Evolutionary conservation across 169 alveolate genomes (phyloP).

Genomic region (Plasmodium vivax): DNA sequence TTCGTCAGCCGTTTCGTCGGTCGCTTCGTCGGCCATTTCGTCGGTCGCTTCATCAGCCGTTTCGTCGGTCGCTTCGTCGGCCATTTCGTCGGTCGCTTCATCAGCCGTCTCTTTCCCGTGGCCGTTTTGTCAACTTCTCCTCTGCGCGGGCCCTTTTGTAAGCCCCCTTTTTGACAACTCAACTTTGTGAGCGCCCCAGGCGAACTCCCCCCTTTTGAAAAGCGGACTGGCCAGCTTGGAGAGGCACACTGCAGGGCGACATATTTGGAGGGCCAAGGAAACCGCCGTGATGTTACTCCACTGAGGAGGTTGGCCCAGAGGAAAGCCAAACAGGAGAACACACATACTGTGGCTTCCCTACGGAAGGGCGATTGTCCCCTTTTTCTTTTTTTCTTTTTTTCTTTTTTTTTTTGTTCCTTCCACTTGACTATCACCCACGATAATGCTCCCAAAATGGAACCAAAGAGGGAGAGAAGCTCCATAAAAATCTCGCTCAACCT

Average conservation of each 20-base stretch:
- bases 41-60: too few species aligned
- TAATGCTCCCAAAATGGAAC: conserved; percentile 1
- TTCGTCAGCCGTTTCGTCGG: too few species aligned
- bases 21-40: too few species aligned
- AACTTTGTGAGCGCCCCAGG: background rate
- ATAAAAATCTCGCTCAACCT: conserved; percentile 53
- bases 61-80: too few species aligned
- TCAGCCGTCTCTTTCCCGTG: background rate
- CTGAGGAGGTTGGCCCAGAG: background rate
- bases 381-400: too few species aligned
- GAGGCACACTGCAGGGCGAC: background rate
- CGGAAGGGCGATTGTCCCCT: background rate
- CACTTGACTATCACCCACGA: background rate
- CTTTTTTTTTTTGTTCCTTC: background rate
- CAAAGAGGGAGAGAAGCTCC: background rate
- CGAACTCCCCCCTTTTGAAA: background rate
- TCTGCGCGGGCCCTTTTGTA: background rate
- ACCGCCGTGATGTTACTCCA: background rate
- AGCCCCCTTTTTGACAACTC: background rate
- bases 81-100: too few species aligned
- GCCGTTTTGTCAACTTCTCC: background rate
- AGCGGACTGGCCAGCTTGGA: background rate
- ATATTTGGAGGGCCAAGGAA: background rate
- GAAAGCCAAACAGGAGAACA: background rate
- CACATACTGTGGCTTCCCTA: background rate